Conservation (phyloP, 225 moss, liverwort and hornwort genomes). For the Marchantia polymorpha region DNA sequence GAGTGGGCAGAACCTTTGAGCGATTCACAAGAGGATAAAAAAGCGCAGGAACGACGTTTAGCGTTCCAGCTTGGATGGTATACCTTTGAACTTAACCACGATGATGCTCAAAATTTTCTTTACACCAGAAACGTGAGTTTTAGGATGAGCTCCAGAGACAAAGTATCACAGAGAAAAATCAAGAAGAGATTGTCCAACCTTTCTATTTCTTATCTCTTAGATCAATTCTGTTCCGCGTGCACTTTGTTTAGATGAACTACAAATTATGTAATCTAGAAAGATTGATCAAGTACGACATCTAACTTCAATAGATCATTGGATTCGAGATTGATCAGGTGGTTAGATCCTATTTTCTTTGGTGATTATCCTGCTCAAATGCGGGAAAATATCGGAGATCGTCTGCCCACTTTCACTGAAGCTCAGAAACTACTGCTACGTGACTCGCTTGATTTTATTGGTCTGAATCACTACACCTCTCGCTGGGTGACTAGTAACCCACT, state of each 20-base stretch:
- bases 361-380: conserved; percentile 85
- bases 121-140: background rate
- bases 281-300: background rate
- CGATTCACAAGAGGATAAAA: conserved; percentile 54
- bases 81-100: background rate
- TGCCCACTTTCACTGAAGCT: conserved; percentile 52
- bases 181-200: background rate
- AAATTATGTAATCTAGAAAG: background rate
- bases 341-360: conserved; percentile 82
- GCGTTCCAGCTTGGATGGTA: conserved; percentile 81
- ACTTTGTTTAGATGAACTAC: too few relatives aligned
- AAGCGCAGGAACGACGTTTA: conserved; percentile 57
- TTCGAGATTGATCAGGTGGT: conserved; percentile 44
- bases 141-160: background rate
- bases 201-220: background rate
- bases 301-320: background rate
- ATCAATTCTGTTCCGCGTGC: background rate
- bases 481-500: conserved; percentile 49
- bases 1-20: conserved; percentile 81
- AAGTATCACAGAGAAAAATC: background rate
- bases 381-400: conserved; percentile 53
- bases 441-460: conserved; percentile 76
- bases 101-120: background rate
- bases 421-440: conserved; percentile 52
- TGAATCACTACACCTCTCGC: conserved; percentile 74